Conservation (phyloP, 2,329 filamentous ascomycete genomes). For the Clonostachys rhizophaga region DNA sequence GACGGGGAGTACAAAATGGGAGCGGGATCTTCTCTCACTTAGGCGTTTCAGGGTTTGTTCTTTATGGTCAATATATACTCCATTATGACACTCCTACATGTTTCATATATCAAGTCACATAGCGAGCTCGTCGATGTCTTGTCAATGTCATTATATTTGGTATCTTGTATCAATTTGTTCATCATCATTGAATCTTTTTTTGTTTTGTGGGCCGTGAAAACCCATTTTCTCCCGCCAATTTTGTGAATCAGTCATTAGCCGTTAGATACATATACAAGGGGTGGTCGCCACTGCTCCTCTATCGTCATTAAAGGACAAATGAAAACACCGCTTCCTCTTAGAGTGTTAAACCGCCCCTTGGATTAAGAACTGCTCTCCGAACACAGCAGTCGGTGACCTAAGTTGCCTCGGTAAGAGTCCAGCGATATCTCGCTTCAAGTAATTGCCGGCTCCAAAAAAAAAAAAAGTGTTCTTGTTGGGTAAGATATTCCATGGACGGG, state of each 20-base stretch:
- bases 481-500: no score
- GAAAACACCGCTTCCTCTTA: neutral
- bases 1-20: neutral
- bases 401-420: no score
- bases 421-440: no score
- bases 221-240: neutral
- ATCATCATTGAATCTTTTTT: no score
- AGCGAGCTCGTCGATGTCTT: neutral
- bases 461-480: no score
- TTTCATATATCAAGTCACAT: neutral
- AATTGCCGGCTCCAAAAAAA: no score
- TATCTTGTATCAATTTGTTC: neutral
- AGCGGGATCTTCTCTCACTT: no score
- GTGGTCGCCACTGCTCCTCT: slow-evolving; percentile 17
- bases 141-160: neutral
- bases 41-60: no score
- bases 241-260: slow-evolving; percentile 15
- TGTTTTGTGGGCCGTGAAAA: neutral
- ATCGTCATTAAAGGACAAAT: slow-evolving; percentile 16
- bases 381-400: no score
- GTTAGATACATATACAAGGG: slow-evolving; percentile 21
- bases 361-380: neutral
- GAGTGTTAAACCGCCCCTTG: neutral
- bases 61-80: no score
- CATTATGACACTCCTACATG: no score